Conservation (phyloP, 371 early-diverging fungal species). For the Saksenaea vasiformis region DNA sequence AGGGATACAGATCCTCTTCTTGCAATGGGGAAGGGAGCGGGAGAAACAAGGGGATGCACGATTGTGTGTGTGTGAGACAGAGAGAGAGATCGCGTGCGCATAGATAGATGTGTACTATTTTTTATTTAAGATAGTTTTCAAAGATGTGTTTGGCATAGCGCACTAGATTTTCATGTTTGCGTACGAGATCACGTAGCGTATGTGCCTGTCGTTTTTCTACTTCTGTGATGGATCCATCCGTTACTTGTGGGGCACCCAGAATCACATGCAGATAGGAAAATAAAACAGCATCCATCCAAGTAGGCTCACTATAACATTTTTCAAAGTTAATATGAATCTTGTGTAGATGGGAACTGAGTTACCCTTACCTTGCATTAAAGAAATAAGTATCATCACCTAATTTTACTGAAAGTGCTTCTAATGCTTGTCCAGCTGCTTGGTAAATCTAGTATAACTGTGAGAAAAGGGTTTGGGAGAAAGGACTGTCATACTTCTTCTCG, state of each 20-base stretch:
- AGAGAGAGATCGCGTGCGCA: background rate
- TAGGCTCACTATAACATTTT: conserved; percentile 42
- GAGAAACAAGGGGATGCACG: background rate
- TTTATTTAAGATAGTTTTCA: conserved; percentile 28
- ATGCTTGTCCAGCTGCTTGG: conserved; percentile 54
- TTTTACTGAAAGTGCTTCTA: conserved; percentile 58
- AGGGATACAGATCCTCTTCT: too few species aligned
- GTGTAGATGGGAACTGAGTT: too few species aligned
- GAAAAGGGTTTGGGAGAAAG: background rate
- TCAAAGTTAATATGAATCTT: too few species aligned
- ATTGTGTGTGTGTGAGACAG: too few species aligned
- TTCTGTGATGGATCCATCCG: conserved; percentile 25
- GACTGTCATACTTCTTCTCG: conserved; percentile 45
- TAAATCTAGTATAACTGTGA: conserved; percentile 51
- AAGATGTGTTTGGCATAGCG: conserved; percentile 49
- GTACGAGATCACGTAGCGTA: conserved; percentile 45
- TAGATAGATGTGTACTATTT: background rate
- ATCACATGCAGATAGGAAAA: conserved; percentile 65
- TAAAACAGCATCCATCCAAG: conserved; percentile 58
- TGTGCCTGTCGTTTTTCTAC: conserved; percentile 45
- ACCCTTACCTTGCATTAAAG: conserved; percentile 57
- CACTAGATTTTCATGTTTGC: conserved; percentile 57
- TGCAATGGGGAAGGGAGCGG: too few species aligned
- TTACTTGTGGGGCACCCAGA: conserved; percentile 38
- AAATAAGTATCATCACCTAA: conserved; percentile 55